Percentiles rank a stretch among this genome's conserved stretches.
These are phyloP conservation scores for Sugiyamaella marilandica DNA, from an alignment of 805 yeast genomes.

Conservation along the genomic window DNA sequence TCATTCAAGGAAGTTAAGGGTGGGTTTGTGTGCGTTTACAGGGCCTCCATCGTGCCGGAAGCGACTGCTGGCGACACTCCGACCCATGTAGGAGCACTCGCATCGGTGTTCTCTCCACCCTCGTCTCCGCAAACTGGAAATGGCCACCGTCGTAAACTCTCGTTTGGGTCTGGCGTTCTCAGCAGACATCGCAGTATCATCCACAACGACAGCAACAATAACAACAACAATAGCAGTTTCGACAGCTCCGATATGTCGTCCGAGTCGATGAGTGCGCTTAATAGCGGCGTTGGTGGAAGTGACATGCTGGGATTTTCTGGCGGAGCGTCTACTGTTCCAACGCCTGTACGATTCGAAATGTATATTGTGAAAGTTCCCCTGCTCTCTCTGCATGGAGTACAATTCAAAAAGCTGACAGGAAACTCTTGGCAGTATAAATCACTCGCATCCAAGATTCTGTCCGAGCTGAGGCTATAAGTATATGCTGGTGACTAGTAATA, in stretches of 20 bases:
- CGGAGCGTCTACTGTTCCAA: slow-evolving; percentile 29
- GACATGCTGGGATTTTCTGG: slow-evolving; percentile 34
- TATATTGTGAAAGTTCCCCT: slow-evolving; percentile 89
- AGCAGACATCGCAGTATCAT: slow-evolving; percentile 18
- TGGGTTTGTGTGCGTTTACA: slow-evolving; percentile 80
- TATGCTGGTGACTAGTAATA: too few relatives aligned
- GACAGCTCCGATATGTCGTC: slow-evolving; percentile 29
- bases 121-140: slow-evolving; percentile 16
- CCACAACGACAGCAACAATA: slow-evolving; percentile 10
- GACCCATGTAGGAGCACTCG: background rate
- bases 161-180: slow-evolving; percentile 28
- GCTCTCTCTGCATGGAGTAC: slow-evolving; percentile 87
- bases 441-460: slow-evolving; percentile 77
- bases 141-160: slow-evolving; percentile 27
- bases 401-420: slow-evolving; percentile 88
- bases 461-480: slow-evolving; percentile 56
- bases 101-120: slow-evolving; percentile 15
- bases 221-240: slow-evolving; percentile 14
- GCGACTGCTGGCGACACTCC: background rate
- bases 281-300: slow-evolving; percentile 28
- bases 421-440: slow-evolving; percentile 94
- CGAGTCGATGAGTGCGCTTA: slow-evolving; percentile 27
- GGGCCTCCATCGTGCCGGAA: slow-evolving; percentile 35
- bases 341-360: slow-evolving; percentile 83
- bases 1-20: slow-evolving; percentile 87